phyloP scores from a whole-genome alignment of 768 basidiomycete genomes.

The Pleurotus platypus region DNA sequence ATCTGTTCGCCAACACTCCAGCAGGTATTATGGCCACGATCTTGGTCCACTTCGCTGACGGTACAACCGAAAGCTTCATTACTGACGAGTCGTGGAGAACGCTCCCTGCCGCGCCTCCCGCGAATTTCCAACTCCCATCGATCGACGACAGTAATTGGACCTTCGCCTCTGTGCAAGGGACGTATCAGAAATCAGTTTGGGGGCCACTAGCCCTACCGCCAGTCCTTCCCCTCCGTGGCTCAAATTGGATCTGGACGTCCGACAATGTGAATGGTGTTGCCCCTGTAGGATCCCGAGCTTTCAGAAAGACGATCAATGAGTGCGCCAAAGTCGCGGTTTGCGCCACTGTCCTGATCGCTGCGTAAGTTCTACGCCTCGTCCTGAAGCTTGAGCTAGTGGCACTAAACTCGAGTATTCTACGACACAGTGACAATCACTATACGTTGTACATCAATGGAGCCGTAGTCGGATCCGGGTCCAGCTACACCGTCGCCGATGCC shows the following conservation, averaged over 20 bases:
- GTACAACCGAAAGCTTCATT: background rate
- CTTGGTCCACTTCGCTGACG: background rate
- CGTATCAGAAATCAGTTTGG: conserved; percentile 18
- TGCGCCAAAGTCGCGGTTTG: background rate
- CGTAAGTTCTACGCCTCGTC: background rate
- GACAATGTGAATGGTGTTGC: background rate
- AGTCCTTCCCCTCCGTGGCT: background rate
- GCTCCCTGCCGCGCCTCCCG: background rate
- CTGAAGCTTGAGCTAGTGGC: too few species aligned
- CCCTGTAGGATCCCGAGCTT: conserved; percentile 1
- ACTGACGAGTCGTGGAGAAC: conserved; percentile 1
- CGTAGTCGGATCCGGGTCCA: too few species aligned
- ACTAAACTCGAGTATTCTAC: background rate
- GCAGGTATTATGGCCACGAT: conserved; percentile 1
- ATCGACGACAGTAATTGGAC: conserved; percentile 21
- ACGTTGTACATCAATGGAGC: conserved; percentile 21
- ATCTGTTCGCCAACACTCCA: background rate
- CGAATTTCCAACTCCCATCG: conserved; percentile 14
- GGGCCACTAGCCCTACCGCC: conserved; percentile 2
- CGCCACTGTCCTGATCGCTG: background rate
- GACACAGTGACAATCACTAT: conserved; percentile 22
- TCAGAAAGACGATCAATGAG: background rate
- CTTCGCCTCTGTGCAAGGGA: conserved; percentile 15
- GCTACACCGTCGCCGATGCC: too few species aligned
- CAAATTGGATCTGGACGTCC: conserved; percentile 3